Evolutionary conservation across 371 early-diverging fungal species (phyloP).

Genomic region (Lichtheimia hyalospora): DNA sequence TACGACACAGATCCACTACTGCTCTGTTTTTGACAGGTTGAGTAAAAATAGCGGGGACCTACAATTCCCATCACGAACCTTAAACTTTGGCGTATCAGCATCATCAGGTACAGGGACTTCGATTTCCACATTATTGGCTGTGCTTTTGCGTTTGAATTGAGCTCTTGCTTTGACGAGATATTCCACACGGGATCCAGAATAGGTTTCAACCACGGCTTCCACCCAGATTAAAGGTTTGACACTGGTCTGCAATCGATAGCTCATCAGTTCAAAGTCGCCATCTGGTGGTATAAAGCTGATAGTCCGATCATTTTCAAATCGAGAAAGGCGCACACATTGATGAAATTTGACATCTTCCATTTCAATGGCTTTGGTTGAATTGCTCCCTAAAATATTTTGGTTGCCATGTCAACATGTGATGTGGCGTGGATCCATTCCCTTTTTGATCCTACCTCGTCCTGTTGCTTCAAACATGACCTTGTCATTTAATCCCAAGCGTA

Average conservation of each 20-base stretch:
- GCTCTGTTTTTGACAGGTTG: no score
- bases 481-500: conserved; percentile 96
- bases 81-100: conserved; percentile 96
- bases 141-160: conserved; percentile 95
- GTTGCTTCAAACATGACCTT: conserved; percentile 97
- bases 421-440: no score
- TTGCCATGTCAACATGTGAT: neutral
- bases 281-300: conserved; percentile 93
- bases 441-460: conserved; percentile 65
- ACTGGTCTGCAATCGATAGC: conserved; percentile 91
- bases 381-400: conserved; percentile 27
- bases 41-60: no score
- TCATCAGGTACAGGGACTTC: conserved; percentile 96
- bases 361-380: conserved; percentile 94
- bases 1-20: conserved; percentile 80
- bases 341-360: conserved; percentile 99
- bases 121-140: conserved; percentile 98
- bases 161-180: conserved; percentile 96
- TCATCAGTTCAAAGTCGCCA: conserved; percentile 99
- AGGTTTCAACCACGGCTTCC: conserved; percentile 92
- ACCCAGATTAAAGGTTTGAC: conserved; percentile 97
- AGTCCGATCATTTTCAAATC: conserved; percentile 96
- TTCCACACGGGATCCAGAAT: conserved; percentile 91
- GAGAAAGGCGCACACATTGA: conserved; percentile 95
- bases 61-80: conserved; percentile 58